Conservation (phyloP, 2,329 filamentous ascomycete genomes). For the Magnaporthales sp. region DNA sequence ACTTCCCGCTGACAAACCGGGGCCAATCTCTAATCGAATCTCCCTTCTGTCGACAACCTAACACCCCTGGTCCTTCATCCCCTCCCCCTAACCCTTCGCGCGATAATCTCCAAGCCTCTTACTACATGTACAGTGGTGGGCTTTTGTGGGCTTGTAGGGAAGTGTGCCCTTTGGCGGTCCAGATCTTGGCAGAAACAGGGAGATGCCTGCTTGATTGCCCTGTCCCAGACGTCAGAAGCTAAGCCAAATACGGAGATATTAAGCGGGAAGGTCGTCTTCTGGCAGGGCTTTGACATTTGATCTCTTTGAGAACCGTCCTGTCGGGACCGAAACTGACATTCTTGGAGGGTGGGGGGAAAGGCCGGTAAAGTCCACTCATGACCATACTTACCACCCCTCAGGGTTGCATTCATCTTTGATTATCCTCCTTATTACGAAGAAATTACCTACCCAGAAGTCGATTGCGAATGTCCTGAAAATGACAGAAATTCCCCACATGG, state of each 20-base stretch:
- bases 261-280: neutral
- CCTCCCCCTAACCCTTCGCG: neutral
- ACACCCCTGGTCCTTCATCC: neutral
- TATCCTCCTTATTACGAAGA: neutral
- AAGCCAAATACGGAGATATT: neutral
- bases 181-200: neutral
- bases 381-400: neutral
- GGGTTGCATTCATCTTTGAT: neutral
- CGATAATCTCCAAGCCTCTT: neutral
- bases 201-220: neutral
- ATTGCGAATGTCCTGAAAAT: neutral
- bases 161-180: neutral
- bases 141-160: neutral
- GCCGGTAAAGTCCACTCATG: neutral
- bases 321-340: neutral
- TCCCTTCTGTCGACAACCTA: neutral
- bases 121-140: neutral
- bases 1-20: neutral
- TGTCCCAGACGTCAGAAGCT: neutral
- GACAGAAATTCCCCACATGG: neutral
- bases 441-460: neutral
- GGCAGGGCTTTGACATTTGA: neutral
- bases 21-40: neutral
- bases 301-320: neutral
- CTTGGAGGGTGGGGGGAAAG: neutral